Conservation (phyloP, 345 rosid species). For the Aurinia saxatilis region DNA sequence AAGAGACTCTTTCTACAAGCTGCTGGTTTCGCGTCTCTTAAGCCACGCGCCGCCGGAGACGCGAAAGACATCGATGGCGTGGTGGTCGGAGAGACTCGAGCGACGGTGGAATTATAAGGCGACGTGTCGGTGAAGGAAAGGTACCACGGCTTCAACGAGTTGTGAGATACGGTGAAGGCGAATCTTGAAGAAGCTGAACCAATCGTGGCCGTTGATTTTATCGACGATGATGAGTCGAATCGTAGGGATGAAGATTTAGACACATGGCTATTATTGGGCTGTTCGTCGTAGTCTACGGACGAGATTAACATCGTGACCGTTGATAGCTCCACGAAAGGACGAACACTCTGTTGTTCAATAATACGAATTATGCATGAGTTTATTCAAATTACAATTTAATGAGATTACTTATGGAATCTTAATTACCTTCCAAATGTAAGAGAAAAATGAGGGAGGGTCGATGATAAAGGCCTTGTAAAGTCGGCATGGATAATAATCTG, state of each 20-base stretch:
- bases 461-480: conserved; percentile 79
- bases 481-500: conserved; percentile 74
- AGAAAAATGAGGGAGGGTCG: conserved; percentile 92
- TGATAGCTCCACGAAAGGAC: conserved; percentile 82
- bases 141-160: conserved; percentile 91
- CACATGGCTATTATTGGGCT: conserved; percentile 55
- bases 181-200: conserved; percentile 89
- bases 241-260: conserved; percentile 66
- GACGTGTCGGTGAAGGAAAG: conserved; percentile 68
- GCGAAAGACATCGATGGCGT: conserved; percentile 72
- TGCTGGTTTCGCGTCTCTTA: conserved; percentile 8
- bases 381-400: not conserved
- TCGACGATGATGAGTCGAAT: conserved; percentile 53
- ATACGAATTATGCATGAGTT: not conserved
- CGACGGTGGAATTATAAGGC: conserved; percentile 34
- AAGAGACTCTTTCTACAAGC: conserved; percentile 42
- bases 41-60: conserved; percentile 56
- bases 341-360: conserved; percentile 59
- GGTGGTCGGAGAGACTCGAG: conserved; percentile 57
- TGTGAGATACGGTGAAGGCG: conserved; percentile 84
- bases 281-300: conserved; percentile 65
- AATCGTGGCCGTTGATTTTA: conserved; percentile 54
- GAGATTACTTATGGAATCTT: not conserved
- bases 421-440: conserved; percentile 88
- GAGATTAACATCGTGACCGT: conserved; percentile 57